Evolutionary conservation across 2,329 filamentous ascomycete genomes (phyloP).

Genomic region (Fusarium sublunatum): DNA sequence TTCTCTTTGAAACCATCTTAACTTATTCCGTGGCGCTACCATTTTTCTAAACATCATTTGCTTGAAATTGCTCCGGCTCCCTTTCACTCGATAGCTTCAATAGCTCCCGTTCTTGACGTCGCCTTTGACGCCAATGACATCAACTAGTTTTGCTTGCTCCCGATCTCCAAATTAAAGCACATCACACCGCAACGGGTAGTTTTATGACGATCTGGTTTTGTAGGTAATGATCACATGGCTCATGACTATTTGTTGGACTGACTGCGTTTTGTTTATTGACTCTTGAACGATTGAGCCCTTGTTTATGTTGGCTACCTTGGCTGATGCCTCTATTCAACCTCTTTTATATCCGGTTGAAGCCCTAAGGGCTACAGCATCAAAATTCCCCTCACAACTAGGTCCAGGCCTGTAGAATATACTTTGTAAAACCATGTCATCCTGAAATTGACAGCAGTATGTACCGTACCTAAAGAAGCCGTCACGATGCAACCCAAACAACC

Average conservation of each 20-base stretch:
- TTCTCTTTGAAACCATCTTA: constrained; percentile 13
- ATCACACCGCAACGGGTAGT: constrained; percentile 10
- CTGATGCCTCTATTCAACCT: constrained; percentile 27
- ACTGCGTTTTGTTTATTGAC: constrained; percentile 17
- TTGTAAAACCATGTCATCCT: too few relatives aligned
- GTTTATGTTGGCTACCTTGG: too few relatives aligned
- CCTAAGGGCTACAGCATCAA: too few relatives aligned
- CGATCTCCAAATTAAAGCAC: constrained; percentile 23
- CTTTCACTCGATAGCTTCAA: constrained; percentile 10
- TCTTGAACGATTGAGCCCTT: constrained; percentile 10
- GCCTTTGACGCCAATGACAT: constrained; percentile 37
- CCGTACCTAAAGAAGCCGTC: neutral
- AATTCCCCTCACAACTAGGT: too few relatives aligned
- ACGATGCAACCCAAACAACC: constrained; percentile 4
- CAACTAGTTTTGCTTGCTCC: constrained; percentile 12
- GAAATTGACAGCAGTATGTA: too few relatives aligned
- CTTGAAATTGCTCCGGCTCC: constrained; percentile 9
- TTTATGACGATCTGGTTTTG: constrained; percentile 24
- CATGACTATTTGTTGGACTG: constrained; percentile 4
- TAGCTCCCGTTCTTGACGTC: constrained; percentile 16
- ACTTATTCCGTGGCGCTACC: constrained; percentile 30
- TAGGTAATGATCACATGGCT: constrained; percentile 6
- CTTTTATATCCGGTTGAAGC: too few relatives aligned
- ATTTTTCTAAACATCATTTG: constrained; percentile 1
- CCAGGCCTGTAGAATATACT: too few relatives aligned